Evolutionary conservation across 2,329 filamentous ascomycete genomes (phyloP).

Genomic region (Cercospora sesami): DNA sequence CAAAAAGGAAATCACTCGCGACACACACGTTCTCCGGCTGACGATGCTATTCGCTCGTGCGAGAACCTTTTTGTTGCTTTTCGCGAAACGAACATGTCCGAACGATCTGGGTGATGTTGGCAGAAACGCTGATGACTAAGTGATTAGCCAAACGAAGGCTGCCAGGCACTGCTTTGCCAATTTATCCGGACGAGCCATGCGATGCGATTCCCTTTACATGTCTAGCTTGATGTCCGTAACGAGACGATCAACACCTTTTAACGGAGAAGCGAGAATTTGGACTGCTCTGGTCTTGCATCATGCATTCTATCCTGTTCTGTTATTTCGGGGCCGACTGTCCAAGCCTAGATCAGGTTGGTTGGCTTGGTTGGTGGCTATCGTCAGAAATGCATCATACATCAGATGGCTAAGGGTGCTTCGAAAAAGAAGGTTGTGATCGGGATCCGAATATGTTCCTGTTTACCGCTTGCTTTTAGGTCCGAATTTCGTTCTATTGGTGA

Average conservation of each 20-base stretch:
- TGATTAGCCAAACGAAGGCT: not conserved
- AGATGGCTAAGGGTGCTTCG: not conserved
- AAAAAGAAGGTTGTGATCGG: not conserved
- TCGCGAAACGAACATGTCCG: not conserved
- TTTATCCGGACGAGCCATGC: not conserved
- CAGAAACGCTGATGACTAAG: not conserved
- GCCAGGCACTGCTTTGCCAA: too few relatives aligned
- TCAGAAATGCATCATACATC: not conserved
- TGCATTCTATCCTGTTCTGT: not conserved
- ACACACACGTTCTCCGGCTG: not conserved
- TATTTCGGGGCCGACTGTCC: not conserved
- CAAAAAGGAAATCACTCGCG: not conserved
- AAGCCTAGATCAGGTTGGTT: not conserved
- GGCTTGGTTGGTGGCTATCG: not conserved
- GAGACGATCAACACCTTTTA: too few relatives aligned
- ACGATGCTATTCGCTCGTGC: not conserved
- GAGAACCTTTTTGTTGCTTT: not conserved
- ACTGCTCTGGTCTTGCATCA: not conserved
- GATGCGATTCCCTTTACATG: not conserved
- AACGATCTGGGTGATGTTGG: not conserved
- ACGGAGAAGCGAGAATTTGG: not conserved
- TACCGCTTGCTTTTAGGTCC: not conserved
- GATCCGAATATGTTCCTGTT: not conserved
- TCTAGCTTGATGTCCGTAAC: too few relatives aligned
- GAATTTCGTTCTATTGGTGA: too few relatives aligned